These are phyloP conservation scores for Serendipita sp. DNA, from an alignment of 1,284 basidiomycete species.

Conservation along the genomic window DNA sequence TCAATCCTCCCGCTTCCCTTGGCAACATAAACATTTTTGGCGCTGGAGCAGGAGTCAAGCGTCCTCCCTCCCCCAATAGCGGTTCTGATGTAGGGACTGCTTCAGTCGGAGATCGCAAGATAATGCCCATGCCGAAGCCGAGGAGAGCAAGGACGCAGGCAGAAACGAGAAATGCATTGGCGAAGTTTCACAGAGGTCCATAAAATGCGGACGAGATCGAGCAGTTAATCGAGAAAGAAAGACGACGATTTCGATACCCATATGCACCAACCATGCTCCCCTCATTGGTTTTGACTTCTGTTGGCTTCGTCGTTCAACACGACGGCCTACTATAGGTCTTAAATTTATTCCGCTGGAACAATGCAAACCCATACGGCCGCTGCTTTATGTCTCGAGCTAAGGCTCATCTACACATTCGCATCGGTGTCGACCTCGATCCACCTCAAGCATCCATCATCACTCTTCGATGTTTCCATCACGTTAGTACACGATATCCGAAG, in stretches of 20 bases:
- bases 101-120: not conserved
- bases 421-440: not conserved
- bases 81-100: not conserved
- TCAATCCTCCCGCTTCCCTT: not conserved
- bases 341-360: not conserved
- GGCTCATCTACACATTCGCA: not conserved
- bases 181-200: not conserved
- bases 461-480: not conserved
- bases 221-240: not conserved
- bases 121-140: not conserved
- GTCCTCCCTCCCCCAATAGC: not conserved
- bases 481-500: conserved; percentile 4
- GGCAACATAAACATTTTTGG: not conserved
- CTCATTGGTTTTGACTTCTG: not conserved
- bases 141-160: not conserved
- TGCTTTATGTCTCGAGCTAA: not conserved
- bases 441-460: not conserved
- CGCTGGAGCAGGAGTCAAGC: not conserved
- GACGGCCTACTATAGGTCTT: not conserved
- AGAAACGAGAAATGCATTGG: not conserved
- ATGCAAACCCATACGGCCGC: not conserved
- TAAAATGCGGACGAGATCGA: not conserved
- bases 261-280: not conserved
- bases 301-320: conserved; percentile 3
- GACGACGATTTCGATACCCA: conserved; percentile 3